Base-by-base conservation (phyloP, 73 alveolate species). In the Effrenium voratum region DNA sequence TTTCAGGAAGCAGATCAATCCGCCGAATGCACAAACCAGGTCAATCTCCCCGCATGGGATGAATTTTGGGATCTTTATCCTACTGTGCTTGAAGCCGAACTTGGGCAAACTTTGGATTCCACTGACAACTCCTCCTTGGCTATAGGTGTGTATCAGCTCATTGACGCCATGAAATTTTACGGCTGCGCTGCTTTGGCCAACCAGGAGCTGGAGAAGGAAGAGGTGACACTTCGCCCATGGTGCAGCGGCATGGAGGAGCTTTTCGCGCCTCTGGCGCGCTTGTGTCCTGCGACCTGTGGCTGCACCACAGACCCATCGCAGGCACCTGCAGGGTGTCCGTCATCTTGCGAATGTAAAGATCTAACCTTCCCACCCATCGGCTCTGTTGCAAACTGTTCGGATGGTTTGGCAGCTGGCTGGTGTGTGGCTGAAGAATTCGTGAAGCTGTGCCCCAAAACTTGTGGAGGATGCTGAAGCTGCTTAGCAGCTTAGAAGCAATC, bases 271-370 rank as follows among this genome's bases (percentile, higher is more conserved):
- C 36, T 86, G 63, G 94, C 94, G 16, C 63, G 81, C 38, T n/a
- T 86, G 34, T 86, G 94, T 40, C 94, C 94, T 36, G 82, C 4
- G 68, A 86, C 63, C 57, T 86, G 94, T 36, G 94, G 94, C 22
- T 86, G 94, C 63, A 32, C 66, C 19, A 70, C 60, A 15, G 82
- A 86, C 44, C 94, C 94, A 26, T 41, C 87, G 63, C 52, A 82
- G 13, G 43, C 49, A 8, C 94, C 94, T 50, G 82, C n/a, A n/a
- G n/a, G n/a, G n/a, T n/a, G n/a, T n/a, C n/a, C n/a, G n/a, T n/a
- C n/a, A n/a, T n/a, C n/a, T n/a, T n/a, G n/a, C n/a, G n/a, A n/a
- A n/a, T n/a, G n/a, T n/a, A n/a, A n/a, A n/a, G n/a, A n/a, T n/a
- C n/a, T n/a, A n/a, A n/a, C n/a, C n/a, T n/a, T n/a, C n/a, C n/a